Evolutionary conservation across 2,329 filamentous ascomycete genomes (phyloP), one percentile per base, ranked within the genome.

Genomic region (Ustulina deusta): DNA sequence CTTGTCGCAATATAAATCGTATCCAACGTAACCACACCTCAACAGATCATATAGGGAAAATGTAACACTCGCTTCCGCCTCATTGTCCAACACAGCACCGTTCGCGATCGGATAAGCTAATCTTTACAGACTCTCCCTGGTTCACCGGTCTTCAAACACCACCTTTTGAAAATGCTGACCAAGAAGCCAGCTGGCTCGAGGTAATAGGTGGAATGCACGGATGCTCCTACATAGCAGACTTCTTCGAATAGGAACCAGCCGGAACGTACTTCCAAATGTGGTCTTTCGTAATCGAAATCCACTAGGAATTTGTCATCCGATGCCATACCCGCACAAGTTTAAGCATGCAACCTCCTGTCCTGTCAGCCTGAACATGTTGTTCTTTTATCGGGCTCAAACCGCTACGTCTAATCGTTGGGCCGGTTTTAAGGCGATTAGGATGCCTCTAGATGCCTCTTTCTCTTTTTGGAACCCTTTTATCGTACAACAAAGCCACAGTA

Each of bases 181-280:
- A 27, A 55, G 17, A 34, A 3, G 38, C 51, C 60, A 62, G 29
- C 49, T 55, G 49, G 38, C 49, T 62, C 60, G 13, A 27, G 20
- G 27, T 25, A 27, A 55, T 32, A 62, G 11, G 60, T 38, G 20
- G 9, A 40, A 17, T 25, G 6, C 27, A 22, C 20, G 11, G 27
- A 40, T 22, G 22, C 13, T 42, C 17, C 9, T 13, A 22, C 40
- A 20, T 17, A n/a, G 38, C 27, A 54, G 11, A n/a, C 36, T 27
- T 38, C 1, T 46, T 55, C n/a, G 17, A 38, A 48, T 17, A 22
- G 17, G 25, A 34, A 9, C 10, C 22, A 32, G 27, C 34, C 11
- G 36, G 25, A 42, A 22, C 5, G 3, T 38, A 29, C 54, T 7
- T 36, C 15, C 11, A 20, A 38, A 22, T 7, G 3, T n/a, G 40